These are phyloP conservation scores for Coix lacrymajobi DNA, from an alignment of 176 grass and related monocot genomes.

Conservation along the genomic window DNA sequence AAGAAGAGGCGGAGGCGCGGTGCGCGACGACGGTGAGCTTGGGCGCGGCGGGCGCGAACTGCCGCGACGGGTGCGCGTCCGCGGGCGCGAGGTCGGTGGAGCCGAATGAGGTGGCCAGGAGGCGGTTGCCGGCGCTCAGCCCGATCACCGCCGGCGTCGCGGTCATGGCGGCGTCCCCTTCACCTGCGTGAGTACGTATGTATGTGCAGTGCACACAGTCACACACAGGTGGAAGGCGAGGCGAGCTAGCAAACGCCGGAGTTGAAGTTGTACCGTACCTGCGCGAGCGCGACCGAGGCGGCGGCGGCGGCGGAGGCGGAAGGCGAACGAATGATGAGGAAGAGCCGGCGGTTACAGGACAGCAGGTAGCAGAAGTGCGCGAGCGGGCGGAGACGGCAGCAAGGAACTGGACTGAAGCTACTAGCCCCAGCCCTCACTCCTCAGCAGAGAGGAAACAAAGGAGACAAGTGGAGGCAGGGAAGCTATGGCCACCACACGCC, in stretches of 20 bases:
- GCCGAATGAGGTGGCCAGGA: slow-evolving; percentile 61
- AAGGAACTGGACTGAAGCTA: background rate
- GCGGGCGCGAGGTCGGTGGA: slow-evolving; percentile 16
- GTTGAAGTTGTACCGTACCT: background rate
- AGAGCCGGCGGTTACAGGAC: too few species aligned
- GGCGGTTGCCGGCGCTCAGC: slow-evolving; percentile 77
- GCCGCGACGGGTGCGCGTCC: slow-evolving; percentile 22
- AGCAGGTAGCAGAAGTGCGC: background rate
- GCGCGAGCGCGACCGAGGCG: background rate
- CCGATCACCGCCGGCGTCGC: slow-evolving; percentile 78
- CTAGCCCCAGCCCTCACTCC: too few species aligned
- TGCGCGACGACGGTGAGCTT: slow-evolving; percentile 49
- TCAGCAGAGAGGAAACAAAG: background rate
- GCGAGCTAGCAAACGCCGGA: background rate
- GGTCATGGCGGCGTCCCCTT: slow-evolving; percentile 32
- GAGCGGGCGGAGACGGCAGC: background rate
- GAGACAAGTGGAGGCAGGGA: background rate
- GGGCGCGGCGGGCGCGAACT: slow-evolving; percentile 30
- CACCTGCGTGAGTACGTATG: background rate
- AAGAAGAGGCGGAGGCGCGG: slow-evolving; percentile 31
- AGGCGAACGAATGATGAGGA: too few species aligned
- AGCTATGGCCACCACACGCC: slow-evolving; percentile 30
- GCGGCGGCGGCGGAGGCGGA: background rate
- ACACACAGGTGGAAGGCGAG: too few species aligned
- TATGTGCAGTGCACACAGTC: too few species aligned